Evolutionary conservation across 73 alveolate species (phyloP).

Genomic region (Durusdinium trenchii): DNA sequence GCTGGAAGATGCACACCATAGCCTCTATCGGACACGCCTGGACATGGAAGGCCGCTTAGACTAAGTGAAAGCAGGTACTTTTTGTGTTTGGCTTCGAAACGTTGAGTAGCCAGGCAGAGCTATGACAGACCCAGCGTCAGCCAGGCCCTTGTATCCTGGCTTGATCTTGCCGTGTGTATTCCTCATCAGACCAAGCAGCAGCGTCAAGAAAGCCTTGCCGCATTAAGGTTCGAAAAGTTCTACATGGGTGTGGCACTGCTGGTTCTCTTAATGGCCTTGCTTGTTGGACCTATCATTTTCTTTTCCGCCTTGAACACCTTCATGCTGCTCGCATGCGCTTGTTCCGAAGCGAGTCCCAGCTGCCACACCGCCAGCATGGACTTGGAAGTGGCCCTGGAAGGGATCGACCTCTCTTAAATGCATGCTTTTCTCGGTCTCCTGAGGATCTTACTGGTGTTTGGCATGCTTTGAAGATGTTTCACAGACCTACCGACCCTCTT

Average conservation of each 20-base stretch:
- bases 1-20: conserved; percentile 97
- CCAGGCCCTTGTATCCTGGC: conserved; percentile 44
- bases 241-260: conserved; percentile 89
- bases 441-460: no score
- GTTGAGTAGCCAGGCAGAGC: conserved; percentile 24
- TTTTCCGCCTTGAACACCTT: conserved; percentile 82
- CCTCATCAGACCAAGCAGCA: background rate
- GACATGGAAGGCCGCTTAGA: conserved; percentile 96
- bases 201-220: background rate
- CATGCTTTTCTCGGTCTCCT: no score
- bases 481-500: no score
- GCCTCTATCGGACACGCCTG: conserved; percentile 91
- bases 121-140: conserved; percentile 52
- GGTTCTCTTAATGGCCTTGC: conserved; percentile 40
- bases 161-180: background rate
- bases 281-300: conserved; percentile 90
- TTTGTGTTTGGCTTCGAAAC: background rate
- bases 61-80: no score
- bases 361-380: no score
- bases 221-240: conserved; percentile 57
- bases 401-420: no score
- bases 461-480: no score
- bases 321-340: conserved; percentile 39
- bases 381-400: no score
- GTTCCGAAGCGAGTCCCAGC: no score